Base-by-base conservation (phyloP, 2,329 filamentous ascomycete genomes). In the Onygenales sp. region DNA sequence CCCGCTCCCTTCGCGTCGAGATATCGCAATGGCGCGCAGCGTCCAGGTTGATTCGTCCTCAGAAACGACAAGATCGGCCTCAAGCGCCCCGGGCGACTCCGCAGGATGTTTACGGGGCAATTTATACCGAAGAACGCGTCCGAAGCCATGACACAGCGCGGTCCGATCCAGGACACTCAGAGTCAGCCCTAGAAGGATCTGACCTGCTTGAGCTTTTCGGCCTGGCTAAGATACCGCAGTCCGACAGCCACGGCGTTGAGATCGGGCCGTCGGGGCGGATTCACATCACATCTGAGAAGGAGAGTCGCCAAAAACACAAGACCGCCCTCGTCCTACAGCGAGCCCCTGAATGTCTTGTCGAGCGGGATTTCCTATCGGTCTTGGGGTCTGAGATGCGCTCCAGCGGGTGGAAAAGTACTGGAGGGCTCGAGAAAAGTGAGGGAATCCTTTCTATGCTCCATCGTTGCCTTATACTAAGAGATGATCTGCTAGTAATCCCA, bases 351-450 rank as follows among this genome's bases (percentile, higher is more conserved):
- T 61, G 59, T 10, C 57, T 62, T 8, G 52, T 54, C 35, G 55
- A 58, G 45, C 54, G 56, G 42, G 60, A 62, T 44, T 60, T 62
- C 45, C 38, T 52, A 10, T 48, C 52, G 17, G 41, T 60, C n/a
- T 45, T 58, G 9, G 48, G 50, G 6, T 35, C 47, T 11, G 57
- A 54, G 8, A 59, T 55, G 35, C 50, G 53, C 48, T 47, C 57
- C 41, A 43, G 52, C n/a, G 53, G 55, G 17, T 58, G 54, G 52
- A 56, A 33, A 39, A 52, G 44, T 33, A 49, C 51, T 8, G 55
- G 54, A 31, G 58, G 57, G 1, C 57, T 57, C 36, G 54, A 60
- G 54, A 21, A 59, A 53, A 54, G 58, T 60, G 31, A 45, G 27
- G 36, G 5, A 38, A 17, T 7, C 13, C 14, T 39, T 43, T 13